A percentile compares a stretch with the other conserved stretches of the same genome.
Conservation (phyloP, 1,284 basidiomycete species). For the Austroboletus sp. region DNA sequence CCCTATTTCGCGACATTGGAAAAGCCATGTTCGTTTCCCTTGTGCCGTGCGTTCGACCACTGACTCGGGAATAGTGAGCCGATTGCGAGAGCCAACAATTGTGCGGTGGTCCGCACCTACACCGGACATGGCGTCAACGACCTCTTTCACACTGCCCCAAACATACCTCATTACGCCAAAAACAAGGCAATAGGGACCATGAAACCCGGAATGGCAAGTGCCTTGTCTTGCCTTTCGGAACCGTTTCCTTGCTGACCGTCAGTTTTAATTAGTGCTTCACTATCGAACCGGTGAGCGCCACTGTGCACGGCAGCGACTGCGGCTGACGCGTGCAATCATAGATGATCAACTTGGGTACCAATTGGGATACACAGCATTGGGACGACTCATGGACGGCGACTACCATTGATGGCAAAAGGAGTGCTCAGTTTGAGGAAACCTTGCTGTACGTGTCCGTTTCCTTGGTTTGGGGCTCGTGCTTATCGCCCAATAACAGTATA, state of each 20-base stretch:
- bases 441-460: conserved; percentile 55
- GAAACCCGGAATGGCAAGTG: conserved; percentile 74
- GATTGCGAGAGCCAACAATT: conserved; percentile 71
- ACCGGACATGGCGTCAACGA: conserved; percentile 89
- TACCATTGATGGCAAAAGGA: conserved; percentile 80
- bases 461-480: conserved; percentile 7
- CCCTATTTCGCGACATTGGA: conserved; percentile 77
- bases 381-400: conserved; percentile 92
- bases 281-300: conserved; percentile 65
- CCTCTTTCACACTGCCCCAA: conserved; percentile 71
- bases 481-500: conserved; percentile 50
- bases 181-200: conserved; percentile 78
- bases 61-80: conserved; percentile 55
- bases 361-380: conserved; percentile 72
- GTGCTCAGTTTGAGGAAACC: conserved; percentile 95
- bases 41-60: conserved; percentile 2
- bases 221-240: neutral
- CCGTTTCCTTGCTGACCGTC: conserved; percentile 6
- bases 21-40: conserved; percentile 62
- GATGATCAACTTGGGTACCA: conserved; percentile 88
- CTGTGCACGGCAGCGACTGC: neutral
- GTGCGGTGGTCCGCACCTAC: conserved; percentile 80
- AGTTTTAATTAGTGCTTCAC: conserved; percentile 49
- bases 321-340: conserved; percentile 27
- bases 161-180: conserved; percentile 81